Percentiles rank a stretch among this genome's conserved stretches.
These are phyloP conservation scores for Leccinum aurantiacum DNA, from an alignment of 768 basidiomycete genomes.

Conservation along the genomic window DNA sequence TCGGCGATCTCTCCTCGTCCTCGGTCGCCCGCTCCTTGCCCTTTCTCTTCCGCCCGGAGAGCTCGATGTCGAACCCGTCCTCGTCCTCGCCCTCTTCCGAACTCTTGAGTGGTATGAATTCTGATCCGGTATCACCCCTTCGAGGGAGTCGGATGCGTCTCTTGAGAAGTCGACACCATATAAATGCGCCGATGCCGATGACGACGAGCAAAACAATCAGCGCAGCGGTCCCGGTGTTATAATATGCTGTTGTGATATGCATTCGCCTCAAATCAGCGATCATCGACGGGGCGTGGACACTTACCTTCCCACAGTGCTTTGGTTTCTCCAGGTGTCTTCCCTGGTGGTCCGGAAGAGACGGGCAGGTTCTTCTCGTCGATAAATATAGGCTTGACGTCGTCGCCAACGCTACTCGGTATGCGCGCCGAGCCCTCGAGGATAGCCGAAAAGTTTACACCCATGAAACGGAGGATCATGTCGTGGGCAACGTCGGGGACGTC, in stretches of 20 bases:
- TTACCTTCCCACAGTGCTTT: constrained; percentile 91
- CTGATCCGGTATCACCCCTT: constrained; percentile 41
- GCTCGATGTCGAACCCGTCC: constrained; percentile 46
- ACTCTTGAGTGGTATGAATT: constrained; percentile 66
- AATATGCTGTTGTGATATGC: constrained; percentile 63
- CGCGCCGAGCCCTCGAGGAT: constrained; percentile 78
- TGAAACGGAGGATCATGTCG: constrained; percentile 99
- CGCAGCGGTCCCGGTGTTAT: constrained; percentile 87
- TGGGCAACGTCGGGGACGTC: constrained; percentile 87
- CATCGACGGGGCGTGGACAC: constrained; percentile 12
- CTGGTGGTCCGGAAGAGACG: constrained; percentile 35
- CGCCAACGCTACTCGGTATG: constrained; percentile 81
- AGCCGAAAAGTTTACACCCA: constrained; percentile 84
- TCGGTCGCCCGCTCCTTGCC: constrained; percentile 49
- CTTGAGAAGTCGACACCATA: constrained; percentile 65
- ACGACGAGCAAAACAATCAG: constrained; percentile 78
- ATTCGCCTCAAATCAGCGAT: constrained; percentile 2
- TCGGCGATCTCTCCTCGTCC: constrained; percentile 36
- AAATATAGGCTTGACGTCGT: constrained; percentile 63
- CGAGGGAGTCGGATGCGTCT: constrained; percentile 28
- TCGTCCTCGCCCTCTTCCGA: constrained; percentile 36
- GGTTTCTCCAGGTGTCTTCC: constrained; percentile 72
- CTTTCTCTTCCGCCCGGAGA: constrained; percentile 37
- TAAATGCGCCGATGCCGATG: constrained; percentile 64
- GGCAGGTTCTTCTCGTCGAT: constrained; percentile 44